phyloP scores from a whole-genome alignment of 1,284 basidiomycete genomes.

The Volvariella surrecta region DNA sequence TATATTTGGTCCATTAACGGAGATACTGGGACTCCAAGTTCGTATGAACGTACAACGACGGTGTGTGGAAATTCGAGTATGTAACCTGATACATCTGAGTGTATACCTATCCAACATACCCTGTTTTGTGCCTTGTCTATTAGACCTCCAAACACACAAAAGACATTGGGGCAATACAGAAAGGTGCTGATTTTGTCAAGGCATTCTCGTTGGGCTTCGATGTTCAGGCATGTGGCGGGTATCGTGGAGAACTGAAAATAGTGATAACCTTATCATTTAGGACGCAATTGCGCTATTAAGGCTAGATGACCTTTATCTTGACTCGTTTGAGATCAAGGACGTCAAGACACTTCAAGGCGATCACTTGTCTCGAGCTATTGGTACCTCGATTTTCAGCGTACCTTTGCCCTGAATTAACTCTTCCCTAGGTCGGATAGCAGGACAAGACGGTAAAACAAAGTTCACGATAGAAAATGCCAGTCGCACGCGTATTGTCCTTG shows the following conservation, averaged over 20 bases:
- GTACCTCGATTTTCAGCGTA: constrained; percentile 27
- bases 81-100: constrained; percentile 17
- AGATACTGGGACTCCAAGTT: constrained; percentile 91
- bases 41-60: constrained; percentile 91
- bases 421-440: constrained; percentile 81
- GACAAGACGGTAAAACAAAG: constrained; percentile 96
- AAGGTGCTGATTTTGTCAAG: constrained; percentile 97
- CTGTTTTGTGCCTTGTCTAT: not conserved
- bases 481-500: constrained; percentile 92
- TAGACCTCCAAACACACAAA: constrained; percentile 95
- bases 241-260: constrained; percentile 3
- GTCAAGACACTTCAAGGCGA: constrained; percentile 98
- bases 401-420: constrained; percentile 5
- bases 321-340: constrained; percentile 98
- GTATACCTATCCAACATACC: not conserved
- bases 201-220: constrained; percentile 94
- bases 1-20: constrained; percentile 93
- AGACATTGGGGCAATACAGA: constrained; percentile 87
- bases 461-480: constrained; percentile 98
- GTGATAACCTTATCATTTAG: constrained; percentile 36
- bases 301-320: constrained; percentile 94
- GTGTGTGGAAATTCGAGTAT: constrained; percentile 87
- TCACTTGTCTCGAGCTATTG: constrained; percentile 93
- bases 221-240: constrained; percentile 27
- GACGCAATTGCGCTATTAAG: constrained; percentile 93